Base-by-base conservation (phyloP, 169 alveolate genomes). In the Neospora caninum region DNA sequence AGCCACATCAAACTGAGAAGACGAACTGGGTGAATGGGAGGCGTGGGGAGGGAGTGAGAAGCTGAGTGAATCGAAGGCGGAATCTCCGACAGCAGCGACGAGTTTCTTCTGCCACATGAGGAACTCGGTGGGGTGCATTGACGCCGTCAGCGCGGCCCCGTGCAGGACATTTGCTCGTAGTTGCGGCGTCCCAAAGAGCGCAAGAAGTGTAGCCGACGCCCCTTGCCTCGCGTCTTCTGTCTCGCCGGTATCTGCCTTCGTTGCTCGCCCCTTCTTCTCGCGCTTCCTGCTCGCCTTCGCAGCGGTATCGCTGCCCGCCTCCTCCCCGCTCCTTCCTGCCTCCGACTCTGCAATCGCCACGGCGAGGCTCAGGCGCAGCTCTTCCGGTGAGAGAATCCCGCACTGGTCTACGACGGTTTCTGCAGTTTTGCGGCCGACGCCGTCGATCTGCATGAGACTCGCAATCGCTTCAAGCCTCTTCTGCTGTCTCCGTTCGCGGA, bases 81-180 rank as follows among this genome's bases (percentile, higher is more conserved):
- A 31, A 20, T 38, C 69, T 16, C 41, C 41, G 38, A 82, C 31
- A 16, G 89, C 89, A 6, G 38, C 67, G 69, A 82, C 38, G n/a
- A 82, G 89, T 41, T 82, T 82, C 36, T 43, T 29, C 25, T 82
- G 89, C 89, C 89, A 82, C 41, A 43, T 27, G 34, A 82, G 38
- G 67, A 82, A 82, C 25, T 82, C 89, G 54, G 89, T 0, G 2
- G 89, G 89, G 18, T 41, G 89, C 89, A 82, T 82, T 1, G 58
- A 67, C 2, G 89, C 89, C 53, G 53, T 39, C 36, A 82, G 64
- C 53, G 69, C 69, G 25, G 53, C 89, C 41, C 89, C 89, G 42
- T 73, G 42, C 31, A 73, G 84, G 39, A 73, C 84, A 22, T 73
- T 31, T 13, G n/a, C 39, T 31, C 84, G 41, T 43, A 34, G 38